A percentile compares a stretch with the other conserved stretches of the same genome.
phyloP scores from a whole-genome alignment of 306 rosid genomes.

The Casuarina cunninghamiana region DNA sequence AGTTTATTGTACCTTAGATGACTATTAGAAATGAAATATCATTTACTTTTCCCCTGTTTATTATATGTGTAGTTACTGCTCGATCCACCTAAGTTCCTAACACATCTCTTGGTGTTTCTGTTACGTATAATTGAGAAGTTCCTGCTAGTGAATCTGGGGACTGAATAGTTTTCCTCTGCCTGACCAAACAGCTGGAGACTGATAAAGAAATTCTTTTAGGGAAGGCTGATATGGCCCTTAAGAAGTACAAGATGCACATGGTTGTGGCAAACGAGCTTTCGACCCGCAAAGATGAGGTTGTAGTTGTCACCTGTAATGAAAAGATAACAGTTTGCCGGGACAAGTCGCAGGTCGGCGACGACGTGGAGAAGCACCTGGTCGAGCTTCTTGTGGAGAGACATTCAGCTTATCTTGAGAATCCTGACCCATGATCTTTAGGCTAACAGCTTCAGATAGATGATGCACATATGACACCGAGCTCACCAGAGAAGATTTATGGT shows the following conservation, averaged over 20 bases:
- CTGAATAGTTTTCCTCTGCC: slow-evolving; percentile 5
- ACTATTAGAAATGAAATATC: background rate
- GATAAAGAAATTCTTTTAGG: slow-evolving; percentile 80
- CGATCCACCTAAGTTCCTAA: too few species aligned
- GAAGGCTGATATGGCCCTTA: slow-evolving; percentile 71
- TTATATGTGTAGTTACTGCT: too few species aligned
- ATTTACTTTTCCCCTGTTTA: background rate
- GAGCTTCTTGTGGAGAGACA: slow-evolving; percentile 68
- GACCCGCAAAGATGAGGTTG: slow-evolving; percentile 83
- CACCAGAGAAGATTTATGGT: background rate
- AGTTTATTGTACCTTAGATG: background rate
- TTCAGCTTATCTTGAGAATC: slow-evolving; percentile 43
- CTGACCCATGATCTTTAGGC: slow-evolving; percentile 23
- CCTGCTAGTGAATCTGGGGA: background rate
- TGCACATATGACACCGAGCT: background rate
- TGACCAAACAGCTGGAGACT: slow-evolving; percentile 76
- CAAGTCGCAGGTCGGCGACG: slow-evolving; percentile 41
- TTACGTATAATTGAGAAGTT: background rate
- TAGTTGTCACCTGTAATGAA: slow-evolving; percentile 58
- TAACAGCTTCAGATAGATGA: background rate
- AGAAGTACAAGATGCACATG: slow-evolving; percentile 83
- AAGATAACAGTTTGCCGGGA: slow-evolving; percentile 55
- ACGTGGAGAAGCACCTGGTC: slow-evolving; percentile 73
- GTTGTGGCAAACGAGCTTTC: slow-evolving; percentile 90
- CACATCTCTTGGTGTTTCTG: background rate